Base-by-base conservation (phyloP, 257 asterid species). In the Nyctanthes arbortristis region DNA sequence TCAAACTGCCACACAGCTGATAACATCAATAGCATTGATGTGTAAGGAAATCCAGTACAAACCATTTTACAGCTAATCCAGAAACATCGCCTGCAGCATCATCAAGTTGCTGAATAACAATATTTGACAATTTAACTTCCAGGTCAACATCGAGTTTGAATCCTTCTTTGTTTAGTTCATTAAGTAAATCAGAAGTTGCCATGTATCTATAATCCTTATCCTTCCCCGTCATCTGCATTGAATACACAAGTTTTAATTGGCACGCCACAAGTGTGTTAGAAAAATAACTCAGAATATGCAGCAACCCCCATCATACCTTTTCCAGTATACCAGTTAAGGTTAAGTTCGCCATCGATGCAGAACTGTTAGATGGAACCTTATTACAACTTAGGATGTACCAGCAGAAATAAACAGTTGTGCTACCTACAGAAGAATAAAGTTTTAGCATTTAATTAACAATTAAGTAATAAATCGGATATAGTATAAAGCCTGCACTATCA, bases 111-210 rank as follows among this genome's bases (percentile, higher is more conserved):
- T 91, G 97, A 59, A 94, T 85, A 78, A 94, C 89, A 77, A 78
- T 83, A 79, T 74, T 89, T 7, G 95, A 87, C 80, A 94, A 74
- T 63, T 91, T 94, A 16, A 83, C 85, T 77, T 94, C 99, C 39
- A 91, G 91, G 52, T 94, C 99, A 55, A 55, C 73, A 72, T 94
- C 99, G 47, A 91, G 79, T 70, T 86, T 94, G 76, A 94, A 89
- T 24, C 90, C 90, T 55, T 91, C 99, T 76, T 89, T 94, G 85
- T 91, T 94, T 34, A 94, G 76, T 71, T 91, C 97, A 74, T 86
- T 88, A 28, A 94, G 92, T 84, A 94, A 94, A 84, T 94, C 99
- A 56, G 99, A 94, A 72, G 99, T 94, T 34, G 99, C 99, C 99
- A 94, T 94, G 72, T 94, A 94, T 86, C 99, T 84, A 73, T 82